These are phyloP conservation scores for Kwoniella sp. DNA, from an alignment of 768 basidiomycete species.

Conservation along the genomic window DNA sequence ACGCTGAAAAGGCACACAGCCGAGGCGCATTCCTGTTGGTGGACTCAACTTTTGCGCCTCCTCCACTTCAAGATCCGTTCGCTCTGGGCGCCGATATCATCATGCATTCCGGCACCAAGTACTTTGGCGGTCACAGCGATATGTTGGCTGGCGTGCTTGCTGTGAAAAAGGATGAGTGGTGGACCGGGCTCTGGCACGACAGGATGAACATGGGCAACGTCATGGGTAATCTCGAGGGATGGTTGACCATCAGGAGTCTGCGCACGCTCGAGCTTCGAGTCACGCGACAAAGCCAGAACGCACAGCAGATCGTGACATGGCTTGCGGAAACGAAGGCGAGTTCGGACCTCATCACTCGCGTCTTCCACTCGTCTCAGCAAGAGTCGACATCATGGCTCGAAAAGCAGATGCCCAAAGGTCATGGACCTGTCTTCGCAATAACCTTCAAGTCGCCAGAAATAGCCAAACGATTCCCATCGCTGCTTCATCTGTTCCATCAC, in stretches of 20 bases:
- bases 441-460: neutral
- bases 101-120: conserved; percentile 1
- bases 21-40: neutral
- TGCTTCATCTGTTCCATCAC: neutral
- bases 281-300: neutral
- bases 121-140: neutral
- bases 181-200: neutral
- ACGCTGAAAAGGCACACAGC: neutral
- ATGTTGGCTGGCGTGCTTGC: neutral
- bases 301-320: neutral
- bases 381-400: neutral
- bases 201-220: neutral
- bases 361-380: neutral
- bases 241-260: neutral
- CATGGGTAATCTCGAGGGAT: neutral
- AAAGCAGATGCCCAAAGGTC: neutral
- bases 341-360: neutral
- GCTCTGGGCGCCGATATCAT: neutral
- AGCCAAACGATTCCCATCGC: neutral
- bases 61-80: neutral
- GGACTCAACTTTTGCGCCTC: neutral
- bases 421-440: neutral
- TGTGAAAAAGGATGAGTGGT: neutral
- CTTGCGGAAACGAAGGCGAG: neutral
- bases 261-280: neutral